Conservation (phyloP, 441 rosid genomes). For the Kokia cookei region DNA sequence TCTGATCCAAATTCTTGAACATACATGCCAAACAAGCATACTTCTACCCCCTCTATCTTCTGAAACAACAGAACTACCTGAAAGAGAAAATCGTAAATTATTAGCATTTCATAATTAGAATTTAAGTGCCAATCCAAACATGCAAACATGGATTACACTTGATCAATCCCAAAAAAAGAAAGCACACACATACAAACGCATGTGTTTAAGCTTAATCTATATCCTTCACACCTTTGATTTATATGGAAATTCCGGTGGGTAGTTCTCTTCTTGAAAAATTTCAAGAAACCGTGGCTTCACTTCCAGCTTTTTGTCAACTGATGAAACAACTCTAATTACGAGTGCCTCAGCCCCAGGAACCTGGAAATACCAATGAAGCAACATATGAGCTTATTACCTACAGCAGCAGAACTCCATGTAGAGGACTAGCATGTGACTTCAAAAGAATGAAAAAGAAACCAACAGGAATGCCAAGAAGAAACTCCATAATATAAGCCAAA, state of each 20-base stretch:
- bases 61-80: conserved; percentile 96
- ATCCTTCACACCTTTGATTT: conserved; percentile 76
- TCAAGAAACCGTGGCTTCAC: conserved; percentile 94
- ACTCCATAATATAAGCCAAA: too few species aligned
- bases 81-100: conserved; percentile 21
- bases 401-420: neutral
- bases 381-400: neutral
- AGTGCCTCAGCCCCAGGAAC: conserved; percentile 95
- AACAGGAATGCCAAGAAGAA: neutral
- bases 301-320: conserved; percentile 97
- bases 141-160: conserved; percentile 2
- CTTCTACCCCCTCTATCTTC: conserved; percentile 99
- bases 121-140: neutral
- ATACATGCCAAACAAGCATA: conserved; percentile 98
- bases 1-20: conserved; percentile 99
- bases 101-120: neutral
- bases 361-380: conserved; percentile 33
- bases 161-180: neutral
- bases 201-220: conserved; percentile 3
- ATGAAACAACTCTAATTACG: conserved; percentile 96
- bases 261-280: conserved; percentile 87
- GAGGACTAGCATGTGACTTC: neutral
- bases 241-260: conserved; percentile 90
- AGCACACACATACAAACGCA: neutral
- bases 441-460: neutral